Evolutionary conservation across 805 yeast species (phyloP).

Genomic region (Myxozyma sirexii): DNA sequence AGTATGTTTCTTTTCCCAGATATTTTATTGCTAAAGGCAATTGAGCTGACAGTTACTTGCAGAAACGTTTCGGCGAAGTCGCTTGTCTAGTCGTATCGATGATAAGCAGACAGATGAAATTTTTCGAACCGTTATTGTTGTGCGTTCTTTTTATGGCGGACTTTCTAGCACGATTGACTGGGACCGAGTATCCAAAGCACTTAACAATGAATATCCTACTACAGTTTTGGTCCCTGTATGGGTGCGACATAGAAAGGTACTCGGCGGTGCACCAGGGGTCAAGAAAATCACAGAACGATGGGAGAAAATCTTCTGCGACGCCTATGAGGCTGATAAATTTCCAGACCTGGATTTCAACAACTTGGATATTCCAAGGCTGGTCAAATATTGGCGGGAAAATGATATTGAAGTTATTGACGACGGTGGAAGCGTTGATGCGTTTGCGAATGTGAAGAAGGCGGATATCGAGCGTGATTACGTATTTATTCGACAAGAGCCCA

Average conservation of each 20-base stretch:
- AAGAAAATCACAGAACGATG: conserved; percentile 59
- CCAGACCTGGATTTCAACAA: conserved; percentile 48
- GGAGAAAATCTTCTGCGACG: conserved; percentile 64
- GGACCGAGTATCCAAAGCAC: conserved; percentile 56
- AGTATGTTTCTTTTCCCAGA: background rate
- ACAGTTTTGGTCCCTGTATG: conserved; percentile 63
- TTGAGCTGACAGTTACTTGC: background rate
- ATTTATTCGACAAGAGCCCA: conserved; percentile 43
- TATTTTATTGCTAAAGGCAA: background rate
- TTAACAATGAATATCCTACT: conserved; percentile 47
- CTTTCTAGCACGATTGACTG: conserved; percentile 63
- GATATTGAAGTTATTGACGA: conserved; percentile 42
- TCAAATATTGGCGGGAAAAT: conserved; percentile 66
- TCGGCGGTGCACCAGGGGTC: conserved; percentile 62
- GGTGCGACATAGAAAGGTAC: conserved; percentile 64
- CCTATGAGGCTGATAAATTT: conserved; percentile 56
- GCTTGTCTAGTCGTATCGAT: background rate
- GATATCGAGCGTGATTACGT: conserved; percentile 41
- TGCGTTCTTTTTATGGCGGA: conserved; percentile 55
- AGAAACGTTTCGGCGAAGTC: background rate
- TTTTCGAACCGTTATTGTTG: conserved; percentile 66
- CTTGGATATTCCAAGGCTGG: conserved; percentile 54
- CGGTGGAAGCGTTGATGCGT: conserved; percentile 10
- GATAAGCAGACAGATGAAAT: conserved; percentile 56
- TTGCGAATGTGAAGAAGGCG: conserved; percentile 3